Percentiles rank a stretch among this genome's conserved stretches.
phyloP scores from a whole-genome alignment of 139 green algal genomes.

The Micractinium sp. region DNA sequence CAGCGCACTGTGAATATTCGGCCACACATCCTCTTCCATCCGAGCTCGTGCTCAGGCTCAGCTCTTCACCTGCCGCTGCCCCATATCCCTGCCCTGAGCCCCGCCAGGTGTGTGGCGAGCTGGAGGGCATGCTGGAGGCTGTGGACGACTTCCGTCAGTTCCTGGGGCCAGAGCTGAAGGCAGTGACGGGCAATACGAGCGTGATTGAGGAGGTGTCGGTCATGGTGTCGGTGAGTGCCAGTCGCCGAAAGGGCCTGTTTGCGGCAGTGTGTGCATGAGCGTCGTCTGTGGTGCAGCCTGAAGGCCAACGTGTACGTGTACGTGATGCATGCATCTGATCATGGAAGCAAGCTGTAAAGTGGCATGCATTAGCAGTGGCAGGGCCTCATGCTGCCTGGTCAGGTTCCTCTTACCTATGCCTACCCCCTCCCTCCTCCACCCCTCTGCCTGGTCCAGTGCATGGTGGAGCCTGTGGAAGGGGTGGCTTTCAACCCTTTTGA shows the following conservation, averaged over 20 bases:
- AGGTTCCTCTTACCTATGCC: background rate
- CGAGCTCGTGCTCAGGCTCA: background rate
- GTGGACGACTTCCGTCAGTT: constrained; percentile 92
- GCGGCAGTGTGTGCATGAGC: too few species aligned
- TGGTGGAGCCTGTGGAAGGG: constrained; percentile 26
- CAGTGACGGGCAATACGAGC: constrained; percentile 77
- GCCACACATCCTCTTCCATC: background rate
- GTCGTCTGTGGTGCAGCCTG: too few species aligned
- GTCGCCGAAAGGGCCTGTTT: too few species aligned
- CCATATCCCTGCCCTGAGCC: background rate
- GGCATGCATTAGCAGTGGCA: background rate
- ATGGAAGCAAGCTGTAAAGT: background rate
- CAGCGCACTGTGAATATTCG: too few species aligned
- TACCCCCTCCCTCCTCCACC: background rate
- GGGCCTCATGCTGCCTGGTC: too few species aligned
- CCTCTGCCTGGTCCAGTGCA: background rate
- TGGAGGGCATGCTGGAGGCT: constrained; percentile 85
- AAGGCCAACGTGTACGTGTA: background rate
- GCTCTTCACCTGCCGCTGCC: background rate
- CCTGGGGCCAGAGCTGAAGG: constrained; percentile 92
- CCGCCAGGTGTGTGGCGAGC: constrained; percentile 72
- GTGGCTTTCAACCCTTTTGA: constrained; percentile 80
- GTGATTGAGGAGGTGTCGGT: constrained; percentile 67
- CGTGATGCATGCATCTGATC: background rate
- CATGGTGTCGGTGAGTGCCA: constrained; percentile 82